Evolutionary conservation across 352 stramenopile species (phyloP), one percentile per base, ranked within the genome.

Genomic region (Hyaloperonospora arabidopsidis): DNA sequence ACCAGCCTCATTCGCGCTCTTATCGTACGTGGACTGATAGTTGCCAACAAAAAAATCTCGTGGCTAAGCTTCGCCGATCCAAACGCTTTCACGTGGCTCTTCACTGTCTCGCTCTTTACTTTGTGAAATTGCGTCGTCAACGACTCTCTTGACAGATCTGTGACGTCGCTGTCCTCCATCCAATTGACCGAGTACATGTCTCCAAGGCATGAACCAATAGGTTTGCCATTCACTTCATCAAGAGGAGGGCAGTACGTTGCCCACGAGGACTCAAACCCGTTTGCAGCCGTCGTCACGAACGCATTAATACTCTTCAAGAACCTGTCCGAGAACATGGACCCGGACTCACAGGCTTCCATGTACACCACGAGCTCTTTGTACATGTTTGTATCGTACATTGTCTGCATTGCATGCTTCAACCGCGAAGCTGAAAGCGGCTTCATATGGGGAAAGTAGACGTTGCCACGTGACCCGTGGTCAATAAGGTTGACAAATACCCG

Each of bases 401-500:
- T 70, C 45, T 74, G 54, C 23, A 97, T 72, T 17, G 87, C 74
- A 14, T 63, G 36, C 15, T 83, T 76, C 14, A 97, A 72, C 13
- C 77, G 70, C 19, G 74, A 63, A 21, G 84, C 74, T n/a, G 76
- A 74, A 14, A 97, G 64, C 22, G 79, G 66, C 49, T 94, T 68
- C 43, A 76, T 83, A 23, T 77, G 43, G 0, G 87, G 85, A 60
- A 96, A 95, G 54, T 85, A 77, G 0, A 97, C 57, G 39, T 94
- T 79, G 7, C 87, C 85, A 2, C 79, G 65, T 3, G 80, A 88
- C 44, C 90, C 90, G 53, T 97, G 90, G 59, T 97, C 87, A 32
- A 95, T 76, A 68, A 96, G 97, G 59, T 95, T 96, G 48, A 97
- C 63, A 59, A 97, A 97, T 22, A 97, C 87, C 40, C 88, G 77